These are phyloP conservation scores for Fusarium tupiense DNA, from an alignment of 2,329 filamentous ascomycete genomes.

Conservation along the genomic window DNA sequence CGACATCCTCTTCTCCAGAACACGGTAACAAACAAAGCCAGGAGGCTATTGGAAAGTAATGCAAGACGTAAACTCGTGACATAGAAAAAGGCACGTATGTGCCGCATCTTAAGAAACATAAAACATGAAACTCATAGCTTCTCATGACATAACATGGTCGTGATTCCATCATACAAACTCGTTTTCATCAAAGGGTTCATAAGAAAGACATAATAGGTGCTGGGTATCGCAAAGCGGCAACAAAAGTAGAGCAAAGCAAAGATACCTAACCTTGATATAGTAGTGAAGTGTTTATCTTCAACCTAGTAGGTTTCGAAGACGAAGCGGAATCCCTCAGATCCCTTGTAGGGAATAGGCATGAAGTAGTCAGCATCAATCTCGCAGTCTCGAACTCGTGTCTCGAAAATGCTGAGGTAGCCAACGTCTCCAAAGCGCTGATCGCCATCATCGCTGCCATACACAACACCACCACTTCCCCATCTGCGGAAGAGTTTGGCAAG, in stretches of 20 bases:
- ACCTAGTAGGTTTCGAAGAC: constrained; percentile 44
- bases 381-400: constrained; percentile 49
- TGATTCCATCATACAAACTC: constrained; percentile 24
- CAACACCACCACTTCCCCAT: constrained; percentile 49
- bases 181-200: constrained; percentile 19
- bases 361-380: constrained; percentile 52
- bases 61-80: constrained; percentile 20
- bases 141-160: constrained; percentile 29
- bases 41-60: not conserved
- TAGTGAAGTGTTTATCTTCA: constrained; percentile 1
- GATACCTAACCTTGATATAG: constrained; percentile 19
- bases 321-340: constrained; percentile 49
- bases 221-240: constrained; percentile 24
- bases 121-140: constrained; percentile 31
- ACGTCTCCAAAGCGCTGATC: constrained; percentile 48
- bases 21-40: constrained; percentile 8
- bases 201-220: constrained; percentile 11
- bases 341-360: constrained; percentile 52
- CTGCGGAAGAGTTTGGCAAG: constrained; percentile 51
- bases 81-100: constrained; percentile 35
- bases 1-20: constrained; percentile 11
- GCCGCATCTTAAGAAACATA: constrained; percentile 25
- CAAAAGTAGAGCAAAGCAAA: constrained; percentile 14
- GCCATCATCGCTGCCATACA: constrained; percentile 44
- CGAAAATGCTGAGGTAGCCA: constrained; percentile 48